Base-by-base conservation (phyloP, 2,329 filamentous ascomycete species). In the Trichoderma endophyticum region DNA sequence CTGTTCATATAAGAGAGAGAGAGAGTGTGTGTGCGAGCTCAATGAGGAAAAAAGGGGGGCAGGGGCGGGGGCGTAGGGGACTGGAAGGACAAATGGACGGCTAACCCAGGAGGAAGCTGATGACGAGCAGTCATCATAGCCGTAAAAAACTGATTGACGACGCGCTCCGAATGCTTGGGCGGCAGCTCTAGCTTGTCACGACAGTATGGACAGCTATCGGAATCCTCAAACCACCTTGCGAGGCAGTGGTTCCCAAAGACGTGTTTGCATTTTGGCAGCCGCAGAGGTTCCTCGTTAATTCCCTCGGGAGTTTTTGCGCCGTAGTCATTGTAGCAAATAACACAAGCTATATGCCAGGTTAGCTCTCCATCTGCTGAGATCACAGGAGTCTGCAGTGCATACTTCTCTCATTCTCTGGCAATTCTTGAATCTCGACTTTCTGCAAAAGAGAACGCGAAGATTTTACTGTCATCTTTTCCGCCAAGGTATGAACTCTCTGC, bases 241-340 rank as follows among this genome's bases (percentile, higher is more conserved):
- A 91, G 89, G 78, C 89, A 91, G 75, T 86, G 84, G 71, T 90
- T 85, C 21, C 89, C 89, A 77, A 91, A 91, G 7, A 91, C 79
- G 75, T 91, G 89, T 74, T 87, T 88, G 82, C 89, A 91, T 74
- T 84, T 86, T 3, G 89, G 89, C 21, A 91, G 79, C 24, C 87
- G 86, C 18, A 91, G 78, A 1, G 89, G 87, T 3, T 80, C 82
- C 77, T 91, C 89, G 60, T 82, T 84, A 24, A 87, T 79, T 1
- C 88, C 89, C 74, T 91, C 89, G 0, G 89, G 88, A 32, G 85
- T 88, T 71, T 81, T 78, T 15, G 85, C 81, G 39, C 87, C 88
- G 75, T 86, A 90, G 9, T 90, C 87, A 74, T 90, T 90, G 76
- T 91, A 91, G 80, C 89, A 91, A 72, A 91, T 91, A 24, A 88